Conservation (phyloP, 768 basidiomycete species). For the Podaxis sp. region DNA sequence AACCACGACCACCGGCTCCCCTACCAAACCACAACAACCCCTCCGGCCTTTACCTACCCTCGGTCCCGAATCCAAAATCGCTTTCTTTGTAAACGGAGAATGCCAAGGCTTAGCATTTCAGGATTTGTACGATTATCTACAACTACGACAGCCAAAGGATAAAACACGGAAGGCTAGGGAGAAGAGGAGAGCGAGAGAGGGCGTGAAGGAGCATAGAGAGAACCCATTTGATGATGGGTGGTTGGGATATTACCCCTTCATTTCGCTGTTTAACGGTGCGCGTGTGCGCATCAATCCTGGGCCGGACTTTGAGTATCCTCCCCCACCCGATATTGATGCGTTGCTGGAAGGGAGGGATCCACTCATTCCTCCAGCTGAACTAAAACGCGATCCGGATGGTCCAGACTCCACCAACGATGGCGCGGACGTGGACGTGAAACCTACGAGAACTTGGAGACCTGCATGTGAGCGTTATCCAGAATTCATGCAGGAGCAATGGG, state of each 20-base stretch:
- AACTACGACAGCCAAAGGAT: slow-evolving; percentile 56
- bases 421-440: slow-evolving; percentile 6
- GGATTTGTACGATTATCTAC: slow-evolving; percentile 87
- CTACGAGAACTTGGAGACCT: slow-evolving; percentile 65
- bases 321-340: slow-evolving; percentile 73
- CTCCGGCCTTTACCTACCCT: slow-evolving; percentile 70
- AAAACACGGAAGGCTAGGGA: slow-evolving; percentile 61
- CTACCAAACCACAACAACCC: slow-evolving; percentile 31
- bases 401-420: slow-evolving; percentile 3
- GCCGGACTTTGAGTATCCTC: slow-evolving; percentile 78
- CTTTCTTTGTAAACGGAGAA: slow-evolving; percentile 92
- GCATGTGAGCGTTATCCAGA: slow-evolving; percentile 81
- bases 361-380: neutral
- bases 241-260: slow-evolving; percentile 92
- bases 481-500: slow-evolving; percentile 81
- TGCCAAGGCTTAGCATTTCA: slow-evolving; percentile 79
- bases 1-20: slow-evolving; percentile 31
- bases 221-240: slow-evolving; percentile 93
- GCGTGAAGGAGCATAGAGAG: slow-evolving; percentile 71
- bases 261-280: slow-evolving; percentile 90
- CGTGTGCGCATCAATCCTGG: slow-evolving; percentile 84
- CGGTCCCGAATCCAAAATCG: slow-evolving; percentile 58
- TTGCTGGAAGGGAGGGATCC: slow-evolving; percentile 35
- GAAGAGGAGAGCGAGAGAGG: slow-evolving; percentile 58
- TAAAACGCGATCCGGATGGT: slow-evolving; percentile 4